Base-by-base conservation (phyloP, 768 basidiomycete species). In the Cyathus striatus region DNA sequence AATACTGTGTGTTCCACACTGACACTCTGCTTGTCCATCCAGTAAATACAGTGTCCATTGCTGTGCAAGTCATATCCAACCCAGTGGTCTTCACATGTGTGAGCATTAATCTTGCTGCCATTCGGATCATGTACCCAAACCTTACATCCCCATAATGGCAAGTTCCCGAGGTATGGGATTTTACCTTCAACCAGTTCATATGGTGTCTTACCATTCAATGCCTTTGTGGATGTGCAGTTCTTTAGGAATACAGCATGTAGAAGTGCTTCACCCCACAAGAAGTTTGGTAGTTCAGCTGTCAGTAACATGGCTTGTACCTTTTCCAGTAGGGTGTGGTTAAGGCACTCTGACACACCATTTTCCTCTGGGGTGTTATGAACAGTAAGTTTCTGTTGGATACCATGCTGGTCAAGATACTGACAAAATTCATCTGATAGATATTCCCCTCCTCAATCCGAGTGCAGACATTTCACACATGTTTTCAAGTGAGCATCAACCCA, bases 291-390 rank as follows among this genome's bases (percentile, higher is more conserved):
- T 1, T 42, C 49, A 24, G 23, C 23, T 3, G 44, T 43, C 32
- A 48, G 33, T 2, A 58, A 49, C 41, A 61, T 49, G n/a, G 60
- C 49, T 20, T 48, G 33, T 12, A 53, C 45, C 14, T 49, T 18
- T 23, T 56, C 48, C 13, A 56, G 2, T 4, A 60, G 20, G 1
- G 58, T 63, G 17, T 60, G 45, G 45, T 66, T 68, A 6, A 58
- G 50, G 5, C 62, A 42, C 45, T 72, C 61, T 0, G 65, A 57
- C n/a, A 66, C 46, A 2, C 71, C 66, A 38, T 72, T 72, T 34
- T 70, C 54, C 26, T 64, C 48, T 0, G 59, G 66, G 0, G 60
- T 62, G 45, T 69, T 55, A 17, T 63, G 65, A 2, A 55, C 47
- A 1, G 66, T 69, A 1, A 63, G 52, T 40, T 57, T 47, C 1